These are phyloP conservation scores for Fistulinella staudtii DNA, from an alignment of 1,284 basidiomycete genomes.

Conservation along the genomic window DNA sequence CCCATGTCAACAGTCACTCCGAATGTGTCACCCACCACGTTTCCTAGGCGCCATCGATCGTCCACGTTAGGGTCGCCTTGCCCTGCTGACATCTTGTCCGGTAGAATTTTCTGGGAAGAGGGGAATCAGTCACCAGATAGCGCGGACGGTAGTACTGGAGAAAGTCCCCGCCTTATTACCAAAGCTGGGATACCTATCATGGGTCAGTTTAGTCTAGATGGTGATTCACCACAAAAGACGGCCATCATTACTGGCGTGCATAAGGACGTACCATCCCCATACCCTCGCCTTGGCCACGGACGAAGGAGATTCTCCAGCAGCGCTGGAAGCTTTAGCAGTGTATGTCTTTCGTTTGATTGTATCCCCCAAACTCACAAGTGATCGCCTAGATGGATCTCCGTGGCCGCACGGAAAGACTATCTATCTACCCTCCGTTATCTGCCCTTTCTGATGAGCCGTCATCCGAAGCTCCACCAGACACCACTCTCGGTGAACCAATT, in stretches of 20 bases:
- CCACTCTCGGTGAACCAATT: slow-evolving; percentile 50
- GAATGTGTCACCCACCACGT: slow-evolving; percentile 41
- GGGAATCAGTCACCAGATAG: slow-evolving; percentile 39
- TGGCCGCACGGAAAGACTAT: slow-evolving; percentile 35
- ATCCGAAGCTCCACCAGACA: slow-evolving; percentile 34
- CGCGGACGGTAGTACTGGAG: slow-evolving; percentile 24
- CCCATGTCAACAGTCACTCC: slow-evolving; percentile 70
- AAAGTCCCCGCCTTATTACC: slow-evolving; percentile 23
- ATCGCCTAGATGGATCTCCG: slow-evolving; percentile 33
- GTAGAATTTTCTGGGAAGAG: slow-evolving; percentile 50
- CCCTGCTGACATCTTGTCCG: slow-evolving; percentile 63
- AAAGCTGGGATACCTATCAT: slow-evolving; percentile 43
- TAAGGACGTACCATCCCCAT: slow-evolving; percentile 61
- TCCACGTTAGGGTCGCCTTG: slow-evolving; percentile 43
- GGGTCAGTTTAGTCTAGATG: slow-evolving; percentile 51
- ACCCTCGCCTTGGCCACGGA: slow-evolving; percentile 45
- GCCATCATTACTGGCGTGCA: slow-evolving; percentile 59
- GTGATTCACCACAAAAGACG: slow-evolving; percentile 37
- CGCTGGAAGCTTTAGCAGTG: slow-evolving; percentile 34
- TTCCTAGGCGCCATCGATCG: slow-evolving; percentile 33
- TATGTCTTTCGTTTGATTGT: slow-evolving; percentile 26
- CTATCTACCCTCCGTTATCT: slow-evolving; percentile 27
- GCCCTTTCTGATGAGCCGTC: slow-evolving; percentile 35
- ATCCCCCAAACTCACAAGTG: slow-evolving; percentile 9
- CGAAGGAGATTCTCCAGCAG: slow-evolving; percentile 34